A percentile compares a stretch with the other conserved stretches of the same genome.
These are phyloP conservation scores for Cyberlindnera veronae DNA, from an alignment of 805 yeast species.

Conservation along the genomic window DNA sequence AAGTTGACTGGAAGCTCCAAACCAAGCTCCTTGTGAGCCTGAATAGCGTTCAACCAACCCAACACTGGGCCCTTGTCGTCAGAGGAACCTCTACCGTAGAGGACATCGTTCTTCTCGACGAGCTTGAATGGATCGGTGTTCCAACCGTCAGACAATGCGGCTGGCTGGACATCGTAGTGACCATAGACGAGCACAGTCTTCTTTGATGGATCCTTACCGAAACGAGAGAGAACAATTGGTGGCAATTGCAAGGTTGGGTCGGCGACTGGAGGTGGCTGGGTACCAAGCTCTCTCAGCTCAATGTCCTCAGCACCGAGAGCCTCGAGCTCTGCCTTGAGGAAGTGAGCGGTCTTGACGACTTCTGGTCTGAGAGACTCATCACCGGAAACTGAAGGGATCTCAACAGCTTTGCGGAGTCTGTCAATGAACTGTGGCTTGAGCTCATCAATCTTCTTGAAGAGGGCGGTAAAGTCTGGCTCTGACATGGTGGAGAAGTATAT, in stretches of 20 bases:
- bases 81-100: slow-evolving; percentile 92
- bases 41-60: slow-evolving; percentile 92
- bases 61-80: slow-evolving; percentile 98
- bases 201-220: slow-evolving; percentile 77
- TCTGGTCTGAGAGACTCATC: slow-evolving; percentile 86
- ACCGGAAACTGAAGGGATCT: slow-evolving; percentile 91
- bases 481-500: slow-evolving; percentile 17
- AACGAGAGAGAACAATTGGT: slow-evolving; percentile 89
- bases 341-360: slow-evolving; percentile 87
- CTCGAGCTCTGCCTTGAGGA: slow-evolving; percentile 65
- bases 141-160: slow-evolving; percentile 92
- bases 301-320: slow-evolving; percentile 78
- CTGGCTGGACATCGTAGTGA: slow-evolving; percentile 99
- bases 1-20: slow-evolving; percentile 91
- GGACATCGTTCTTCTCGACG: slow-evolving; percentile 61
- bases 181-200: slow-evolving; percentile 92
- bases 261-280: slow-evolving; percentile 87
- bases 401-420: slow-evolving; percentile 78
- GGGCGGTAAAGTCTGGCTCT: slow-evolving; percentile 18
- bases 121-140: slow-evolving; percentile 83
- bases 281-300: slow-evolving; percentile 77
- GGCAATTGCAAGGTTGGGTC: slow-evolving; percentile 72
- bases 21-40: slow-evolving; percentile 84
- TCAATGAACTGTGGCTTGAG: slow-evolving; percentile 71
- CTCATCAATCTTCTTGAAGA: slow-evolving; percentile 48